These are phyloP conservation scores for Penicillium cinerascens DNA, from an alignment of 495 filamentous ascomycete genomes.

Conservation along the genomic window DNA sequence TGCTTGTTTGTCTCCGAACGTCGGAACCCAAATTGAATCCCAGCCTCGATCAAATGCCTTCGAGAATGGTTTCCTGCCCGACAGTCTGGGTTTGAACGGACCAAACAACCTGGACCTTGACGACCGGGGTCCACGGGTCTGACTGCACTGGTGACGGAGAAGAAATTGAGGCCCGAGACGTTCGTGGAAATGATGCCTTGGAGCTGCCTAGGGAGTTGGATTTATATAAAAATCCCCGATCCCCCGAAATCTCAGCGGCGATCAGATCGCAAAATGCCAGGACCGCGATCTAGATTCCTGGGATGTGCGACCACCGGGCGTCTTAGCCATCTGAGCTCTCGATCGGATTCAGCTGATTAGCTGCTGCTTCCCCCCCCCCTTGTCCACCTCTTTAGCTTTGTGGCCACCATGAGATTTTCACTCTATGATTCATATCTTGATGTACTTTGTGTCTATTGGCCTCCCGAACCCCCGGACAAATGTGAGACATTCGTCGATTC, in stretches of 20 bases:
- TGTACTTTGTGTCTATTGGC: conserved; percentile 3
- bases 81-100: conserved; percentile 12
- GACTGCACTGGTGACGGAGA: neutral
- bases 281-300: conserved; percentile 12
- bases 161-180: neutral
- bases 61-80: conserved; percentile 5
- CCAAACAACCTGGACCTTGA: neutral
- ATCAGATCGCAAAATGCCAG: neutral
- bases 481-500: conserved; percentile 9
- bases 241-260: neutral
- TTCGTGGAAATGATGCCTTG: neutral
- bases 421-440: neutral
- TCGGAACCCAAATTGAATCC: conserved; percentile 1
- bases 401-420: neutral
- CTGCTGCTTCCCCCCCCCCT: neutral
- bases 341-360: conserved; percentile 1
- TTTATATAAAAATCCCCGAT: neutral
- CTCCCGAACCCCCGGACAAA: conserved; percentile 5
- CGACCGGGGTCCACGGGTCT: neutral
- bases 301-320: conserved; percentile 5
- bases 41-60: neutral
- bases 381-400: neutral
- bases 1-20: conserved; percentile 3
- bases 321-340: neutral
- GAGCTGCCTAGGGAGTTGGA: neutral